Evolutionary conservation across 768 basidiomycete genomes (phyloP).

Genomic region (Nidularia sp.): DNA sequence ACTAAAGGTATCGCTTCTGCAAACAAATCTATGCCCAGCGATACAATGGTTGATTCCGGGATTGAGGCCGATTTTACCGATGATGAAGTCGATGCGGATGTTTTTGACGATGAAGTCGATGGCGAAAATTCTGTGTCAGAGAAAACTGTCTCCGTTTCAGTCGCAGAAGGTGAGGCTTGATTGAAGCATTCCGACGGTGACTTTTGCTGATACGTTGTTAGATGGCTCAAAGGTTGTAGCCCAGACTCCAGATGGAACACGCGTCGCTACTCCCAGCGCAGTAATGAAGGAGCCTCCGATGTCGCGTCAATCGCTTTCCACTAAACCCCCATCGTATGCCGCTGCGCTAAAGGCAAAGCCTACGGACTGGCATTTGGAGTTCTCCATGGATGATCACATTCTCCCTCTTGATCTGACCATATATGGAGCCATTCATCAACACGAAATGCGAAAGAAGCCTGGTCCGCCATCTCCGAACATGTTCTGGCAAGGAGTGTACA

Average conservation of each 20-base stretch:
- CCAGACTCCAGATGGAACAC: conserved; percentile 94
- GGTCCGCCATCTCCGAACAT: conserved; percentile 60
- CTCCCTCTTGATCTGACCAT: conserved; percentile 88
- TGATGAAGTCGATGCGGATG: conserved; percentile 86
- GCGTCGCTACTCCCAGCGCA: conserved; percentile 83
- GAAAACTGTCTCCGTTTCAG: conserved; percentile 81
- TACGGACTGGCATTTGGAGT: conserved; percentile 95
- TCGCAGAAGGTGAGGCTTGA: conserved; percentile 65
- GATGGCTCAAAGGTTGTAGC: conserved; percentile 95
- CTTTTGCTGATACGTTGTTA: conserved; percentile 12
- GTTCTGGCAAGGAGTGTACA: conserved; percentile 90
- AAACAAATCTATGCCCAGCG: conserved; percentile 29
- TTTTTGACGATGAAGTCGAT: conserved; percentile 86
- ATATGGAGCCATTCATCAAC: conserved; percentile 94
- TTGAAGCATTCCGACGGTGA: neutral
- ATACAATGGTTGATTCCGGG: conserved; percentile 60
- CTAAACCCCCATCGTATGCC: conserved; percentile 75
- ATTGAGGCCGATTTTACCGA: conserved; percentile 76
- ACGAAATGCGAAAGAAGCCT: conserved; percentile 75
- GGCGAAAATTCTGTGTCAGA: conserved; percentile 67
- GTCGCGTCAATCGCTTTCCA: conserved; percentile 20
- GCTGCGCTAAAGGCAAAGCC: conserved; percentile 92
- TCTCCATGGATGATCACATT: conserved; percentile 85
- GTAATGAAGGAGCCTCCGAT: conserved; percentile 32
- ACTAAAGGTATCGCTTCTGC: neutral